phyloP scores from a whole-genome alignment of 805 yeast species.

The Grigorovia jiainica region DNA sequence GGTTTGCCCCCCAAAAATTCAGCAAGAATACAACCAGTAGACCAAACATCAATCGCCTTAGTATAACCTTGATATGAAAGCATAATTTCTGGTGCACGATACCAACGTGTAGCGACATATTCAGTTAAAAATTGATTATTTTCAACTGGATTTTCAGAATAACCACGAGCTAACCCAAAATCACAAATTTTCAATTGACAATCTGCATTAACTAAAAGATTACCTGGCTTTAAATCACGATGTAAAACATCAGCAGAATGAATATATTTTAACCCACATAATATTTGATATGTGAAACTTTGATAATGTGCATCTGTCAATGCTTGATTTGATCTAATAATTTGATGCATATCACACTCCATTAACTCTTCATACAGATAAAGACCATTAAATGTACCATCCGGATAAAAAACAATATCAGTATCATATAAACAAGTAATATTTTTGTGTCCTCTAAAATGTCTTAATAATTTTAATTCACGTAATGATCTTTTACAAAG shows the following conservation, averaged over 20 bases:
- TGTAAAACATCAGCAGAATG: slow-evolving; percentile 91
- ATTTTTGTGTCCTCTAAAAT: slow-evolving; percentile 92
- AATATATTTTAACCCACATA: slow-evolving; percentile 82
- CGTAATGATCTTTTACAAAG: slow-evolving; percentile 86
- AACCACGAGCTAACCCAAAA: slow-evolving; percentile 92
- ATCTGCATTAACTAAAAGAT: slow-evolving; percentile 85
- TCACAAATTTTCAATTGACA: slow-evolving; percentile 95
- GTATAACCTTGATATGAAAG: slow-evolving; percentile 88
- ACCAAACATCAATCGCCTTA: slow-evolving; percentile 96
- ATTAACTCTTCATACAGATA: slow-evolving; percentile 91
- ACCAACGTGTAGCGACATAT: slow-evolving; percentile 98
- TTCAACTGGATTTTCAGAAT: slow-evolving; percentile 68
- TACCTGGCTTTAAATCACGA: slow-evolving; percentile 91
- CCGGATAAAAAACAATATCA: slow-evolving; percentile 63
- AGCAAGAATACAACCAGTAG: slow-evolving; percentile 94
- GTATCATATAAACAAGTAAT: slow-evolving; percentile 91
- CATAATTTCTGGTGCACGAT: slow-evolving; percentile 97
- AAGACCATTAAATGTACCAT: slow-evolving; percentile 77
- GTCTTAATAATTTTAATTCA: slow-evolving; percentile 81
- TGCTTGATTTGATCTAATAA: slow-evolving; percentile 87
- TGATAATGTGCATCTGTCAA: slow-evolving; percentile 93
- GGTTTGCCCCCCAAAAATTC: slow-evolving; percentile 89
- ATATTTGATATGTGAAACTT: slow-evolving; percentile 80
- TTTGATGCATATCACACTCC: slow-evolving; percentile 99
- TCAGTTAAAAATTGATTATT: slow-evolving; percentile 94